phyloP scores from a whole-genome alignment of 2,329 filamentous ascomycete genomes.

The Trichoderma endophyticum region DNA sequence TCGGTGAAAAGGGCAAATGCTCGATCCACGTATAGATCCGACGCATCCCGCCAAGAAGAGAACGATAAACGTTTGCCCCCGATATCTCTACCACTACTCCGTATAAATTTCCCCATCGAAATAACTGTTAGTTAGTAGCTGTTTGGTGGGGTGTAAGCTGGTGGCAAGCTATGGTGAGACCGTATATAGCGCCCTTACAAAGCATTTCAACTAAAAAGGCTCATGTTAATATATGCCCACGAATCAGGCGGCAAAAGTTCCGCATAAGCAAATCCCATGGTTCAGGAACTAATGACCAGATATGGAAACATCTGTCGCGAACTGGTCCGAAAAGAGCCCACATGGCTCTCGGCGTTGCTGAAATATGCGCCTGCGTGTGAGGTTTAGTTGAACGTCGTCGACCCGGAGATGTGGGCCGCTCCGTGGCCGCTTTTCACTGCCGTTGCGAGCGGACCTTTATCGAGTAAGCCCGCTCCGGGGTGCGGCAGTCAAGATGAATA shows the following conservation, averaged over 20 bases:
- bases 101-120: not conserved
- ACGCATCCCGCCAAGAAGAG: not conserved
- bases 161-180: conserved; percentile 7
- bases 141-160: not conserved
- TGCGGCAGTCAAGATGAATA: not conserved
- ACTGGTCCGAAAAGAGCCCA: not conserved
- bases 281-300: not conserved
- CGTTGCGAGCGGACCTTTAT: not conserved
- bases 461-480: too few species aligned
- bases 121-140: not conserved
- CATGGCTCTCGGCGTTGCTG: not conserved
- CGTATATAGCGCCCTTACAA: conserved; percentile 6
- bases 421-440: not conserved
- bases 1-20: not conserved
- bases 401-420: not conserved
- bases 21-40: not conserved
- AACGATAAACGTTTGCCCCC: not conserved
- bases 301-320: not conserved
- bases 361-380: not conserved
- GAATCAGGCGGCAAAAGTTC: not conserved
- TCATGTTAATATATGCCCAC: not conserved
- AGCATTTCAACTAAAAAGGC: not conserved
- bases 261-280: not conserved
- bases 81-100: not conserved
- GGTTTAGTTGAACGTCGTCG: not conserved